These are phyloP conservation scores for Arabidopsis arenosa DNA, from an alignment of 345 rosid species.

Conservation along the genomic window DNA sequence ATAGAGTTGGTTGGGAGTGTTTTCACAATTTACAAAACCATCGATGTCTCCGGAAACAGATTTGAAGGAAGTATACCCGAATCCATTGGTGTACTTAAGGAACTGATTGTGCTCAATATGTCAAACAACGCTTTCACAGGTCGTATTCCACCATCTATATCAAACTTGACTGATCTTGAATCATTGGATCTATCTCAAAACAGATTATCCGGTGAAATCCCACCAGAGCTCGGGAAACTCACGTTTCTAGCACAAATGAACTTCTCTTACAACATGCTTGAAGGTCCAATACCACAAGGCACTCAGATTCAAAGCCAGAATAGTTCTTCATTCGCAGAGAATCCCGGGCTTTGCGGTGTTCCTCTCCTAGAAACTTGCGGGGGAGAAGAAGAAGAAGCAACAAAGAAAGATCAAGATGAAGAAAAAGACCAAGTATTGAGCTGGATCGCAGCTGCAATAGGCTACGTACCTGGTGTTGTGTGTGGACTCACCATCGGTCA, in stretches of 20 bases:
- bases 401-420: conserved; percentile 14
- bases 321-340: conserved; percentile 20
- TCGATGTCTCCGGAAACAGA: conserved; percentile 19
- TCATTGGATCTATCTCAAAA: conserved; percentile 33
- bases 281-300: conserved; percentile 36
- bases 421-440: background rate
- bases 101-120: conserved; percentile 19
- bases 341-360: conserved; percentile 2
- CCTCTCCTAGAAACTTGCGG: conserved; percentile 3
- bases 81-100: background rate
- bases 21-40: conserved; percentile 17
- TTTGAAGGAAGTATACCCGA: background rate
- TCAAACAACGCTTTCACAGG: conserved; percentile 32
- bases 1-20: conserved; percentile 1
- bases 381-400: background rate
- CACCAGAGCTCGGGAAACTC: conserved; percentile 19
- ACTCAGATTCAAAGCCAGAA: conserved; percentile 37
- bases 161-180: conserved; percentile 18
- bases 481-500: conserved; percentile 35
- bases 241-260: conserved; percentile 22
- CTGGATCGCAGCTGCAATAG: conserved; percentile 36
- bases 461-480: conserved; percentile 5
- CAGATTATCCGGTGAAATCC: conserved; percentile 3
- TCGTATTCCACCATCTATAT: background rate
- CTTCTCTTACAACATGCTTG: conserved; percentile 33